Conservation (phyloP, 441 rosid genomes). For the Populus hybrid region DNA sequence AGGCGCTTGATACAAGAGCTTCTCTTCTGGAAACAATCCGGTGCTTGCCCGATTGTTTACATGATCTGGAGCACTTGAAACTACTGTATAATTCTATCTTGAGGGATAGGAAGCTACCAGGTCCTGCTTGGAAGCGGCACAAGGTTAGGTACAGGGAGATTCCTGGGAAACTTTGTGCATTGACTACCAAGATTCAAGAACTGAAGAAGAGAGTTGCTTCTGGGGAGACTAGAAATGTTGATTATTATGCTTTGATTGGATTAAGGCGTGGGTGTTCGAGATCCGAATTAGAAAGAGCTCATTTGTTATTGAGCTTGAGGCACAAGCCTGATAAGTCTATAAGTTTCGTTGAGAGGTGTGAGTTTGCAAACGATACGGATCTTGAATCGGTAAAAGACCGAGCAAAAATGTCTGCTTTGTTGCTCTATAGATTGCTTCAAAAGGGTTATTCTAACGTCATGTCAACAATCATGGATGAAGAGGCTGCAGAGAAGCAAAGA, state of each 20-base stretch:
- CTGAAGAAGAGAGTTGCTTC: constrained; percentile 69
- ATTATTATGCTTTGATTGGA: constrained; percentile 72
- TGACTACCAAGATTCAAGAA: constrained; percentile 54
- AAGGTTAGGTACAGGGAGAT: constrained; percentile 67
- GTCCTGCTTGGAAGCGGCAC: constrained; percentile 85
- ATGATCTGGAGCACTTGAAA: constrained; percentile 81
- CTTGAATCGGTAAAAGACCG: constrained; percentile 69
- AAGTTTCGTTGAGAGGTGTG: constrained; percentile 64
- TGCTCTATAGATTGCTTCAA: constrained; percentile 77
- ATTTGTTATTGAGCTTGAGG: constrained; percentile 54
- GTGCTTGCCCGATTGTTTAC: constrained; percentile 74
- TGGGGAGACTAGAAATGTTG: constrained; percentile 71
- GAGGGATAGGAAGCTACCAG: constrained; percentile 77
- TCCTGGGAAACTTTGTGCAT: constrained; percentile 63
- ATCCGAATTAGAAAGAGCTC: constrained; percentile 84
- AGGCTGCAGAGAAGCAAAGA: constrained; percentile 56
- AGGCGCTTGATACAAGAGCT: constrained; percentile 83
- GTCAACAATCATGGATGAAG: constrained; percentile 58
- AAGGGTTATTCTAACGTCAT: constrained; percentile 65
- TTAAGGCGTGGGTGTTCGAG: constrained; percentile 68
- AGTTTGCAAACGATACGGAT: constrained; percentile 57
- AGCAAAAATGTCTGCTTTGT: constrained; percentile 65
- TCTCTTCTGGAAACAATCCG: constrained; percentile 61
- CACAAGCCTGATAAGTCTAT: constrained; percentile 81
- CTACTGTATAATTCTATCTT: constrained; percentile 71